phyloP scores from a whole-genome alignment of 2,329 filamentous ascomycete species.

The Alternaria conjuncta region DNA sequence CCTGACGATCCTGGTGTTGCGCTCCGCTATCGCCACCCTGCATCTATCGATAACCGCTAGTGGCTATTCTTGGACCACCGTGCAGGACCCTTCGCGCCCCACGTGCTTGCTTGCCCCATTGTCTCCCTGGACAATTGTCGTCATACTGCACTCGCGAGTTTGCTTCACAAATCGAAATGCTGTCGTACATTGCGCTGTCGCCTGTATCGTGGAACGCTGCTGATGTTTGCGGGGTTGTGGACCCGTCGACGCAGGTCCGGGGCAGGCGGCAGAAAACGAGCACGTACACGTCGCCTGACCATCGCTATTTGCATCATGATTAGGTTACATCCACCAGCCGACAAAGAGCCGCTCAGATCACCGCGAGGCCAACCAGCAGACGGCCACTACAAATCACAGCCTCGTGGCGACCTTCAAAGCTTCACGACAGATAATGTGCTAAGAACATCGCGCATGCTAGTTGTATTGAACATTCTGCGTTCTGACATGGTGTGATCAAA shows the following conservation, averaged over 20 bases:
- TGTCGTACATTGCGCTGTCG: background rate
- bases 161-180: background rate
- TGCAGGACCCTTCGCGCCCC: constrained; percentile 1
- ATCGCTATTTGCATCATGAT: constrained; percentile 1
- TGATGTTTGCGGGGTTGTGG: background rate
- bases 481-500: background rate
- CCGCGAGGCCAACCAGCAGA: background rate
- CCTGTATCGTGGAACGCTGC: background rate
- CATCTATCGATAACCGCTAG: constrained; percentile 15
- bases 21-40: constrained; percentile 12
- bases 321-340: background rate
- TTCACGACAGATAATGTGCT: background rate
- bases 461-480: background rate
- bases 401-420: background rate
- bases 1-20: background rate
- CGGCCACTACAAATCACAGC: background rate
- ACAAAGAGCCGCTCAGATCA: background rate
- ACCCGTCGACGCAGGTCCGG: background rate
- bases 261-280: background rate
- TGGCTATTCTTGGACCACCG: constrained; percentile 6
- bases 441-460: background rate
- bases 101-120: constrained; percentile 6
- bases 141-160: background rate
- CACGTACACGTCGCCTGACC: constrained; percentile 1
- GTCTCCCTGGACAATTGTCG: background rate